phyloP scores from a whole-genome alignment of 495 filamentous ascomycete species.

The Sporormia fimetaria region DNA sequence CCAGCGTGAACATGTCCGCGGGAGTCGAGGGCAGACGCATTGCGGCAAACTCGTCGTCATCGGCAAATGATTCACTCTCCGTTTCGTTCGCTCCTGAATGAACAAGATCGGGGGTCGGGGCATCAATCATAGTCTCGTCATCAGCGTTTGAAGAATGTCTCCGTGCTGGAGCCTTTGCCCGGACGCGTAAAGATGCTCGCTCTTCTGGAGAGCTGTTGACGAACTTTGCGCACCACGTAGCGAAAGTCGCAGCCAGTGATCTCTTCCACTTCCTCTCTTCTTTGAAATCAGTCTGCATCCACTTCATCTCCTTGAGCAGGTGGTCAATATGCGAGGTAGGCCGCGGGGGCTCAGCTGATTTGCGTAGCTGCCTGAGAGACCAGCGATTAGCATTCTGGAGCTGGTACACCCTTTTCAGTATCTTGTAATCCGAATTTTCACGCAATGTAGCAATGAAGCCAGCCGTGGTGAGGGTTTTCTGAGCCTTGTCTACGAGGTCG shows the following conservation, averaged over 20 bases:
- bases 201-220: constrained; percentile 50
- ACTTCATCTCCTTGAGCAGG: constrained; percentile 80
- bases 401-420: constrained; percentile 72
- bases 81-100: constrained; percentile 26
- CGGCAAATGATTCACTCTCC: constrained; percentile 27
- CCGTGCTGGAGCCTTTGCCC: constrained; percentile 29
- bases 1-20: constrained; percentile 73
- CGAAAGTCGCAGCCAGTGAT: constrained; percentile 62
- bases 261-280: constrained; percentile 93
- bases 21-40: constrained; percentile 24
- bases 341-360: constrained; percentile 63
- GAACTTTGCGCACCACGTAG: constrained; percentile 72
- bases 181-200: constrained; percentile 54
- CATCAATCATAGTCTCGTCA: constrained; percentile 23
- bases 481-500: constrained; percentile 57
- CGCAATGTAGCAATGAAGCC: constrained; percentile 65
- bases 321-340: constrained; percentile 72
- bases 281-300: constrained; percentile 92
- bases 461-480: constrained; percentile 70
- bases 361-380: constrained; percentile 78
- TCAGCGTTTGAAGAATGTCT: constrained; percentile 13
- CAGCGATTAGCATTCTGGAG: constrained; percentile 80
- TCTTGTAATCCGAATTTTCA: constrained; percentile 73
- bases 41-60: constrained; percentile 17
- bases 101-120: constrained; percentile 27